These are phyloP conservation scores for Cyclotella kingstonii DNA, from an alignment of 108 stramenopile species.

Conservation along the genomic window DNA sequence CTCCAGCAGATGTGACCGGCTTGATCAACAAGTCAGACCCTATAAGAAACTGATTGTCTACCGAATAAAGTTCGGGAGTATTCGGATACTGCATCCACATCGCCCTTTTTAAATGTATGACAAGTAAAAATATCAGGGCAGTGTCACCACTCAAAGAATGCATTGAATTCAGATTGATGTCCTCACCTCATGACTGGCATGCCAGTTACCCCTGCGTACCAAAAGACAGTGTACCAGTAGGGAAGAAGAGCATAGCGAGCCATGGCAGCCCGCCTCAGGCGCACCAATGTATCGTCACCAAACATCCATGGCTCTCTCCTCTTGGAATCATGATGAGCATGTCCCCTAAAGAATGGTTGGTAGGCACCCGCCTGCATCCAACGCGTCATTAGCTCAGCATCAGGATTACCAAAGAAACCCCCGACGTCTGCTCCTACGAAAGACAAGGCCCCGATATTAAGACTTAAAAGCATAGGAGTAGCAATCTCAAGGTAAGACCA, in stretches of 20 bases:
- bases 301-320: constrained; percentile 98
- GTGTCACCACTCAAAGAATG: background rate
- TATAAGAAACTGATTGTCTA: constrained; percentile 91
- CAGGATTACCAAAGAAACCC: constrained; percentile 97
- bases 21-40: constrained; percentile 97
- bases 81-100: constrained; percentile 94
- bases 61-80: constrained; percentile 51
- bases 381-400: constrained; percentile 95
- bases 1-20: constrained; percentile 89
- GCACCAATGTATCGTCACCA: constrained; percentile 86
- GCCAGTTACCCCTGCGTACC: constrained; percentile 76
- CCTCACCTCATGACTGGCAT: constrained; percentile 97
- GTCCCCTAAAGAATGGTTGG: constrained; percentile 98
- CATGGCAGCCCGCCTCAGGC: constrained; percentile 85
- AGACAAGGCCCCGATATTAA: constrained; percentile 89
- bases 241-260: constrained; percentile 95
- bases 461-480: constrained; percentile 93
- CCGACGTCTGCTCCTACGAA: constrained; percentile 99
- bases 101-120: constrained; percentile 40
- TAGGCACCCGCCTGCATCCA: constrained; percentile 99
- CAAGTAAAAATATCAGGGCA: constrained; percentile 1
- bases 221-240: constrained; percentile 95
- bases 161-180: background rate
- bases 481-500: constrained; percentile 95
- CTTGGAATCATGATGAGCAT: constrained; percentile 98